Evolutionary conservation across 345 rosid species (phyloP).

Genomic region (sweet orange (Citrus sinensis)): DNA sequence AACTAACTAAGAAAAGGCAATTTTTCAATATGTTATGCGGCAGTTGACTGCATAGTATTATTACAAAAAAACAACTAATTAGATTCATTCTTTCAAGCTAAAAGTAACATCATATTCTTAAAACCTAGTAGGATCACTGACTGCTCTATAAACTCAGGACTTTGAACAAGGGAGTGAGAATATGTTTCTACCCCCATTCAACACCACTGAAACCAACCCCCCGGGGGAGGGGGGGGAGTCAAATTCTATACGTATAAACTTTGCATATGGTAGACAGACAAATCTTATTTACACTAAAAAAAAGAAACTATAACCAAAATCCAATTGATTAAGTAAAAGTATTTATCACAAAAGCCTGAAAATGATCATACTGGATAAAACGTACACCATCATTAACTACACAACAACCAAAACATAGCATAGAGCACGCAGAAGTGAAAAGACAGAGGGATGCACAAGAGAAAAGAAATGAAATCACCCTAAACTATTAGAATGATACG

Average conservation of each 20-base stretch:
- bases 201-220: background rate
- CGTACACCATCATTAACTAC: background rate
- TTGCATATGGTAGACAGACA: background rate
- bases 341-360: background rate
- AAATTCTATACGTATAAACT: background rate
- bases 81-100: background rate
- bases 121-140: background rate
- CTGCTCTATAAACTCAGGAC: background rate
- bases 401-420: conserved; percentile 11
- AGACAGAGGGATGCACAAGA: conserved; percentile 23
- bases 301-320: background rate
- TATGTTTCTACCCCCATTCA: background rate
- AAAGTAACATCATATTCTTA: background rate
- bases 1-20: background rate
- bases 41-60: background rate
- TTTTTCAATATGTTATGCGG: background rate
- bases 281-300: background rate
- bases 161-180: background rate
- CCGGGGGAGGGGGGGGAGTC: too few relatives aligned
- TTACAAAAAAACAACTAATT: background rate
- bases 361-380: background rate
- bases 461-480: conserved; percentile 32
- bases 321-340: background rate
- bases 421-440: conserved; percentile 27
- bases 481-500: conserved; percentile 38